Evolutionary conservation across 345 rosid genomes (phyloP).

Genomic region (Salix exigua): DNA sequence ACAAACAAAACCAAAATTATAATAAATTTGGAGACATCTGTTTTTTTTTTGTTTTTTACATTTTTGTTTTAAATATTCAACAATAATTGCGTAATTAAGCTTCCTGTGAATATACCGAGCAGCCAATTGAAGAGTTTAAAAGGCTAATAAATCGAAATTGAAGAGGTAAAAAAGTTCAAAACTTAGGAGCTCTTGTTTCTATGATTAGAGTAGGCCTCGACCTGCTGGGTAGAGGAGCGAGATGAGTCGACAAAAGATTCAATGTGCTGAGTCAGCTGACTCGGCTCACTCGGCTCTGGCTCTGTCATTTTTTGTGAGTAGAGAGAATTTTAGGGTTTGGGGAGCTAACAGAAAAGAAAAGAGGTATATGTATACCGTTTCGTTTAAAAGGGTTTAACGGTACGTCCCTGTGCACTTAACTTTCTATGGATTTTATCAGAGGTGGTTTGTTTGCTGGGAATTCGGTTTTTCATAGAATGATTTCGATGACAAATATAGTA

Average conservation of each 20-base stretch:
- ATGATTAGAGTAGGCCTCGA: conserved; percentile 6
- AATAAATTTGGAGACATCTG: neutral
- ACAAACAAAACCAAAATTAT: neutral
- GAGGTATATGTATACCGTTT: no score
- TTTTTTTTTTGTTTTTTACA: neutral
- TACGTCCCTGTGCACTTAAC: no score
- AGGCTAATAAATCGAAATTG: no score
- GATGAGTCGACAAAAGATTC: conserved; percentile 62
- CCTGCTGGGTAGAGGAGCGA: conserved; percentile 58
- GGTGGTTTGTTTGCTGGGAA: no score
- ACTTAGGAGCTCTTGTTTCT: neutral
- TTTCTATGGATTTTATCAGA: no score
- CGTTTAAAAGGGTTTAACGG: no score
- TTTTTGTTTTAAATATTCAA: neutral
- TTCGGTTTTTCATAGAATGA: no score
- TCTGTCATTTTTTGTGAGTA: conserved; percentile 38
- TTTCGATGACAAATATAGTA: no score
- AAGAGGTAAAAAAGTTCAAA: neutral
- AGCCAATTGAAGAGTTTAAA: neutral
- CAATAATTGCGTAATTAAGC: neutral
- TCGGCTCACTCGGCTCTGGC: no score
- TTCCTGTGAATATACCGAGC: neutral
- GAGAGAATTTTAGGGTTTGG: conserved; percentile 21
- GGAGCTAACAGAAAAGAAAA: neutral
- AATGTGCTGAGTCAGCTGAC: conserved; percentile 48